Evolutionary conservation across 2,329 filamentous ascomycete species (phyloP), one percentile per base, ranked within the genome.

Genomic region (Alternaria triticina): DNA sequence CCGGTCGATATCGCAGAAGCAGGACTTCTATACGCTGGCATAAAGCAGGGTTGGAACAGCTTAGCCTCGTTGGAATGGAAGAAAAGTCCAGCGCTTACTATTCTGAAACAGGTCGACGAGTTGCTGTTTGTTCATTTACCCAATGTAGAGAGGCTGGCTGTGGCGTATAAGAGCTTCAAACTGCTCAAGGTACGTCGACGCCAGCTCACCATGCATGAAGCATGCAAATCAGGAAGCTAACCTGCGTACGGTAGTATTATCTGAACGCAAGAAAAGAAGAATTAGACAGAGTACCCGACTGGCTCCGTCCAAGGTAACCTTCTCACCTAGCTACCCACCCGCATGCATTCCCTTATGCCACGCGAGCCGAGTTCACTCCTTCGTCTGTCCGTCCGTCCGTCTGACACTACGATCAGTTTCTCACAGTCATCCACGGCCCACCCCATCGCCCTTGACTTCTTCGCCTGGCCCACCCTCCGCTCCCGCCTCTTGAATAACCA

Each of bases 141-240:
- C 13, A 70, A 64, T 45, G 64, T 74, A 55, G 68, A 75, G 54
- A 65, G 76, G 12, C 57, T 77, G 52, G 74, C 74, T 10, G 62
- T 65, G 11, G 65, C 71, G 27, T 78, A 77, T 61, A 77, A 77
- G 66, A 77, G 74, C 61, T 74, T 74, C 64, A 77, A 78, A 43
- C 64, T 77, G 54, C 66, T 77, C n/a, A 77, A 74, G 71, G 74
- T 62, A 49, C 13, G 9, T 44, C 6, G 10, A 20, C 22, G 5
- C 30, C n/a, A 28, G 20, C 23, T 27, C 30, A 25, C 22, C 20
- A 49, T 57, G 22, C 10, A 50, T 33, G 17, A 27, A 22, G 25
- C 27, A 17, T 47, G 5, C 22, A 30, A 54, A 28, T 9, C 9
- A 12, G 23, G 5, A 57, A 36, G 43, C 59, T 65, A 20, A 68